Evolutionary conservation across 1,284 basidiomycete species (phyloP).

Genomic region (Athelia sp.): DNA sequence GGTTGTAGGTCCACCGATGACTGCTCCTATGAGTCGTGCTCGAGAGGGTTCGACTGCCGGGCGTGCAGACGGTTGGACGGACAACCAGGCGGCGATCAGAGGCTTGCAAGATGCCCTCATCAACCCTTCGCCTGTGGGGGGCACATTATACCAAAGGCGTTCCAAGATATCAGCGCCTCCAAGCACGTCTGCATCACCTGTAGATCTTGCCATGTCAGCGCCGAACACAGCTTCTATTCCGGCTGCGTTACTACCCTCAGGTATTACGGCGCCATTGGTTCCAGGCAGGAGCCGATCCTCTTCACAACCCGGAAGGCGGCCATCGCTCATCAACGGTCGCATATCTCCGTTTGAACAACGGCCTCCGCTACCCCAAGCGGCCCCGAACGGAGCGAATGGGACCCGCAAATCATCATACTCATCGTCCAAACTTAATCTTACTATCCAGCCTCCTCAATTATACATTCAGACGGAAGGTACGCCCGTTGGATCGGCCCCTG

Average conservation of each 20-base stretch:
- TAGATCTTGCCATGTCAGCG: slow-evolving; percentile 48
- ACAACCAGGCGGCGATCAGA: slow-evolving; percentile 30
- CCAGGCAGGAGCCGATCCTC: slow-evolving; percentile 53
- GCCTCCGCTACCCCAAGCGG: slow-evolving; percentile 44
- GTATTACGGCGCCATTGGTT: slow-evolving; percentile 23
- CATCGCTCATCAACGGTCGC: slow-evolving; percentile 45
- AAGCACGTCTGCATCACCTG: slow-evolving; percentile 53
- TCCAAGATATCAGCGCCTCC: slow-evolving; percentile 58
- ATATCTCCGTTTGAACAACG: slow-evolving; percentile 42
- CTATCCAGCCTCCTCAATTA: slow-evolving; percentile 37
- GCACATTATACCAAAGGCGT: slow-evolving; percentile 67
- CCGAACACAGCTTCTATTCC: slow-evolving; percentile 32
- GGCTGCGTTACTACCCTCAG: slow-evolving; percentile 38
- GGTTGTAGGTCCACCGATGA: slow-evolving; percentile 15
- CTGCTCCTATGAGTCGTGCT: slow-evolving; percentile 39
- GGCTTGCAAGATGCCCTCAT: slow-evolving; percentile 38
- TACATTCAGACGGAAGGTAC: slow-evolving; percentile 50
- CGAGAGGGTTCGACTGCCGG: slow-evolving; percentile 44
- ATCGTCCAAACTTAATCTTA: slow-evolving; percentile 51
- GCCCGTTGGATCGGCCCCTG: slow-evolving; percentile 27
- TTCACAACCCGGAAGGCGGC: slow-evolving; percentile 65
- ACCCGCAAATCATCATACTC: slow-evolving; percentile 57
- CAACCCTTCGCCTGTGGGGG: slow-evolving; percentile 53
- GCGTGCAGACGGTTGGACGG: slow-evolving; percentile 40
- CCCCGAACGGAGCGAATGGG: slow-evolving; percentile 28